Conservation (phyloP, 2,329 filamentous ascomycete genomes). For the Penicillium brasilianum region DNA sequence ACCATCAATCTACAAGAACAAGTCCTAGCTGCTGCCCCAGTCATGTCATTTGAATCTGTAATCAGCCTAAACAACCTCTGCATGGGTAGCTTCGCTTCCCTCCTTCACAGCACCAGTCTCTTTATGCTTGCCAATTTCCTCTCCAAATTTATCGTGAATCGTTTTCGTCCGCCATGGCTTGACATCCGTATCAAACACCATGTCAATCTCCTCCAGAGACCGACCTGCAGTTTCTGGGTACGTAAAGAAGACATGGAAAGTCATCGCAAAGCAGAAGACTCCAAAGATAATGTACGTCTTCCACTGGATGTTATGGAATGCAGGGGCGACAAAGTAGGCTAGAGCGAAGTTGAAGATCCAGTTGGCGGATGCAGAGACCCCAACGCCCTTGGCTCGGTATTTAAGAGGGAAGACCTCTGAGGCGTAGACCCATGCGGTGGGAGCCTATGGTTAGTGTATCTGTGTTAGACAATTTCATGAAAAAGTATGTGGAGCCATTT, state of each 20-base stretch:
- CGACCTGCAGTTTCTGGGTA: conserved; percentile 73
- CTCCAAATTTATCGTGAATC: conserved; percentile 32
- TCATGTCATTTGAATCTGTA: not conserved
- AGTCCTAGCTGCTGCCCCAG: not conserved
- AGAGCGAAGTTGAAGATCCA: conserved; percentile 66
- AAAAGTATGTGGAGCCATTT: not conserved
- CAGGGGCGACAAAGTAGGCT: conserved; percentile 62
- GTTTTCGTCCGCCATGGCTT: conserved; percentile 39
- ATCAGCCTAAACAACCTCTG: conserved; percentile 26
- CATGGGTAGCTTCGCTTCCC: conserved; percentile 15
- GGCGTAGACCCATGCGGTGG: conserved; percentile 63
- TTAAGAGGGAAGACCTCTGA: conserved; percentile 68
- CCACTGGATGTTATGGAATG: conserved; percentile 64
- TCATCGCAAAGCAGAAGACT: conserved; percentile 71
- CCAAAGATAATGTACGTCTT: conserved; percentile 77
- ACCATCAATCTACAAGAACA: not conserved
- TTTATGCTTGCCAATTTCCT: conserved; percentile 33
- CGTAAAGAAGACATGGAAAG: conserved; percentile 69
- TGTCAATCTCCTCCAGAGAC: conserved; percentile 76
- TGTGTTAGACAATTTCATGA: not conserved
- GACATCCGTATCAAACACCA: conserved; percentile 61
- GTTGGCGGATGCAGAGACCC: conserved; percentile 64
- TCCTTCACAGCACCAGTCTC: conserved; percentile 10
- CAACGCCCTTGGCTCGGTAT: conserved; percentile 68
- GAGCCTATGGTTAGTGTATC: conserved; percentile 48